Base-by-base conservation (phyloP, 345 rosid species). In the Euphorbia peplus region DNA sequence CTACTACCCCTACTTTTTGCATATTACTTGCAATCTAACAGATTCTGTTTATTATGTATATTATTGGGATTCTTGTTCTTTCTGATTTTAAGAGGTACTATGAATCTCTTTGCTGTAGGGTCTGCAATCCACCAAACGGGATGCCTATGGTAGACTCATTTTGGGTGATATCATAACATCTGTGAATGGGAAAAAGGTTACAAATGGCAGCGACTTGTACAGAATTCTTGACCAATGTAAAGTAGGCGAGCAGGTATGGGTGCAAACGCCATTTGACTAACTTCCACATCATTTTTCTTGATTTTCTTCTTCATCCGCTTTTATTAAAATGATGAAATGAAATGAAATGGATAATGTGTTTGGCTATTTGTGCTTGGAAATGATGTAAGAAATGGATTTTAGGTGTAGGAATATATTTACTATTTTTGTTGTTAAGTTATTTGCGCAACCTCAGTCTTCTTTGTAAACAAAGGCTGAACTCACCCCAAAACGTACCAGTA, bases 161-260 rank as follows among this genome's bases (percentile, higher is more conserved):
- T 80, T 93, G 77, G 98, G 98, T 46, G 97, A 93, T 70, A 91
- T 93, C 68, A 93, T 93, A 73, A 93, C 87, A 26, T 88, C 98
- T 6, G 89, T 93, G 66, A 88, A 91, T 67, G 97, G 91, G 25
- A 85, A 72, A 67, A 85, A 91, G 77, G 90, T 93, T 19, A 3
- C 86, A 0, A 93, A 87, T 74, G 96, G 96, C 54, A 93, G 97
- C 39, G 96, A 93, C 70, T 84, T 93, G 74, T 93, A 91, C 82
- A 79, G 95, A 83, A 84, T 88, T 83, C 95, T 93, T 71, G 95
- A 91, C 80, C 96, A 91, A 68, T 93, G 97, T 81, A 76, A 86
- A 75, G 96, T 93, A 67, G 98, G 96, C 11, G 97, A 91, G 1
- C 22, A 83, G 96, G 96, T 88, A 86, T 62, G 66, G 5, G 12